These are phyloP conservation scores for Epichloe elymi DNA, from an alignment of 2,329 filamentous ascomycete species.

Conservation along the genomic window DNA sequence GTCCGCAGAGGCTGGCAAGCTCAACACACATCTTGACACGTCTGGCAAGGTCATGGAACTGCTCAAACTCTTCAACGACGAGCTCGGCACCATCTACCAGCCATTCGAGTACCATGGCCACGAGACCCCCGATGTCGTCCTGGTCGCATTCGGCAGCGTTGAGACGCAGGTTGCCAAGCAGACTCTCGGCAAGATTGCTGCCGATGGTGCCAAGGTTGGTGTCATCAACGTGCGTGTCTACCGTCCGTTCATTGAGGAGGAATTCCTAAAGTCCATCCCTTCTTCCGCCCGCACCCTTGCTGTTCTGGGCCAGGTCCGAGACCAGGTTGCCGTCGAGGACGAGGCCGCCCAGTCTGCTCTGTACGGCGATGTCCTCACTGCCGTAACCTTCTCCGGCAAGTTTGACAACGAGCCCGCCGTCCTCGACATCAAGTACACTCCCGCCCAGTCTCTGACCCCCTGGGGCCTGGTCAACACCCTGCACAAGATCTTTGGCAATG, in stretches of 20 bases:
- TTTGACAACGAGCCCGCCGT: constrained; percentile 51
- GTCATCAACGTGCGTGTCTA: constrained; percentile 88
- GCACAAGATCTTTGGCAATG: constrained; percentile 38
- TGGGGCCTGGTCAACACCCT: constrained; percentile 38
- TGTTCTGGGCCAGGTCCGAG: constrained; percentile 78
- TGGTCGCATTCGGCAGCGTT: constrained; percentile 86
- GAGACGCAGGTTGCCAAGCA: constrained; percentile 80
- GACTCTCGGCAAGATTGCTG: constrained; percentile 58
- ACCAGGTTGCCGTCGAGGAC: constrained; percentile 61
- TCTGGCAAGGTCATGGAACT: constrained; percentile 61
- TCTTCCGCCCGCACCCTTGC: constrained; percentile 61
- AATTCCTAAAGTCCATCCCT: constrained; percentile 74
- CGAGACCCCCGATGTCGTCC: constrained; percentile 60
- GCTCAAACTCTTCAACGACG: constrained; percentile 66
- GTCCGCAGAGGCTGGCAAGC: constrained; percentile 43
- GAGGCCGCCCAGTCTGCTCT: constrained; percentile 67
- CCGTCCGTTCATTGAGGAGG: constrained; percentile 88
- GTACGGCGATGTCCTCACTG: constrained; percentile 81
- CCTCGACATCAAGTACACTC: constrained; percentile 81
- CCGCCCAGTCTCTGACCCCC: constrained; percentile 44
- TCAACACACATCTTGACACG: constrained; percentile 57
- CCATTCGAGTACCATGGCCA: constrained; percentile 93
- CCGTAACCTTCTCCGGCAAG: constrained; percentile 64
- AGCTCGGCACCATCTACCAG: constrained; percentile 85
- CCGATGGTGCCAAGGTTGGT: constrained; percentile 65